These are phyloP conservation scores for Triangularia verruculosa DNA, from an alignment of 2,329 filamentous ascomycete species.

Conservation along the genomic window DNA sequence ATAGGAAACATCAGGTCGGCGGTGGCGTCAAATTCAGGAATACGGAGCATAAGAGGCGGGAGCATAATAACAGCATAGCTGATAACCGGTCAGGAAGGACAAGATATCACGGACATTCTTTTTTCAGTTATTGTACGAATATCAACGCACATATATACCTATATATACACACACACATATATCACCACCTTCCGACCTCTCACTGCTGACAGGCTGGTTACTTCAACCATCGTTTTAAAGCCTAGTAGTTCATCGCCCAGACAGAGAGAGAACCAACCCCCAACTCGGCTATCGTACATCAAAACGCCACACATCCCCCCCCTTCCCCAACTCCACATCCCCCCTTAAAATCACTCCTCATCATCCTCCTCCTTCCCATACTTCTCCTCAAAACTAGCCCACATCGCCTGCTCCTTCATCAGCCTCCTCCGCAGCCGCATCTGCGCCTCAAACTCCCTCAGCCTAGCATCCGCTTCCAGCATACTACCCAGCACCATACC, in stretches of 20 bases:
- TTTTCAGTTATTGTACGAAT: neutral
- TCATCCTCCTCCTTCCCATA: slow-evolving; percentile 46
- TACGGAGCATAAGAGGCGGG: neutral
- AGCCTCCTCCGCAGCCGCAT: slow-evolving; percentile 64
- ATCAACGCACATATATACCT: neutral
- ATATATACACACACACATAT: neutral
- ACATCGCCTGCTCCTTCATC: slow-evolving; percentile 62
- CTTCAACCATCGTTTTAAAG: too few relatives aligned
- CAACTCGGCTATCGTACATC: neutral
- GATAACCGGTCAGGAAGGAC: neutral
- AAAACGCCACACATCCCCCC: neutral
- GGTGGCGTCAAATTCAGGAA: neutral
- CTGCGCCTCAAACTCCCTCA: slow-evolving; percentile 64
- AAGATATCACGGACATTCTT: neutral
- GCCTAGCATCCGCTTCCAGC: slow-evolving; percentile 68
- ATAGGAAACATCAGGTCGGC: neutral
- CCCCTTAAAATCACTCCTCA: neutral
- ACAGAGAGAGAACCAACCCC: neutral
- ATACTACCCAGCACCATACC: slow-evolving; percentile 77
- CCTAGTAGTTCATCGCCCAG: too few relatives aligned
- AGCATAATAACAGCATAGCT: neutral
- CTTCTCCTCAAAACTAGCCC: slow-evolving; percentile 65
- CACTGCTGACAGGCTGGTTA: too few relatives aligned
- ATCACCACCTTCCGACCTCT: too few relatives aligned
- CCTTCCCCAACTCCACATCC: too few relatives aligned